Conservation (phyloP, 805 yeast genomes). For the Suhomyces prunicola region DNA sequence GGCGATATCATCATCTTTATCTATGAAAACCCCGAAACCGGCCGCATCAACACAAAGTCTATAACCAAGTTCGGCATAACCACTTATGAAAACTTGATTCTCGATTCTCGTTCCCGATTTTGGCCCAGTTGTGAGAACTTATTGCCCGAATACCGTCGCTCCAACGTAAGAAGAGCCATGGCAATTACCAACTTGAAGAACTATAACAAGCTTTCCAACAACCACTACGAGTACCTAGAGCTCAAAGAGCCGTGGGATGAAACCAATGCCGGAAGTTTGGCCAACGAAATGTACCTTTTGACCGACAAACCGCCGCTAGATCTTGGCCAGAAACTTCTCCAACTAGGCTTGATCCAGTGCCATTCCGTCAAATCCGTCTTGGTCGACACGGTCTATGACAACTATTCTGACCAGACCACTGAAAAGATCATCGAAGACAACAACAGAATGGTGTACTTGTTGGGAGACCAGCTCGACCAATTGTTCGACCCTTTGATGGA, state of each 20-base stretch:
- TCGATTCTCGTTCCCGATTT: slow-evolving; percentile 60
- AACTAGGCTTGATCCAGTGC: slow-evolving; percentile 56
- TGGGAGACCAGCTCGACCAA: slow-evolving; percentile 86
- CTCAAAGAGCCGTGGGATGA: slow-evolving; percentile 62
- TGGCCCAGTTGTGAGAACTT: slow-evolving; percentile 79
- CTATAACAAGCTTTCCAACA: slow-evolving; percentile 53
- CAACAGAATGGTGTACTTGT: slow-evolving; percentile 67
- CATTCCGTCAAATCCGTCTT: slow-evolving; percentile 50
- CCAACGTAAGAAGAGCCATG: slow-evolving; percentile 67
- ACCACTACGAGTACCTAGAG: slow-evolving; percentile 5
- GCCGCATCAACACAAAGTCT: slow-evolving; percentile 50
- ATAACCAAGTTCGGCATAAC: slow-evolving; percentile 67
- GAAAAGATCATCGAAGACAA: slow-evolving; percentile 57
- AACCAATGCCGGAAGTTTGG: slow-evolving; percentile 77
- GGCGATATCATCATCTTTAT: slow-evolving; percentile 48
- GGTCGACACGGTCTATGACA: slow-evolving; percentile 71
- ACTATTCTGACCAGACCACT: slow-evolving; percentile 30
- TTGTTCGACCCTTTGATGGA: slow-evolving; percentile 86
- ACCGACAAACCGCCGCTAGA: slow-evolving; percentile 51
- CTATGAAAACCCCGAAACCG: slow-evolving; percentile 45
- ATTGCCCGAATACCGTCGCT: slow-evolving; percentile 41
- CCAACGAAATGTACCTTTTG: slow-evolving; percentile 59
- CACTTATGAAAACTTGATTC: slow-evolving; percentile 54
- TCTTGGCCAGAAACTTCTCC: slow-evolving; percentile 55
- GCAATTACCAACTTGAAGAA: slow-evolving; percentile 73